Percentiles rank a stretch among this genome's conserved stretches.
These are phyloP conservation scores for Tilletiaria anomala DNA, from an alignment of 1,284 basidiomycete species.

Conservation along the genomic window DNA sequence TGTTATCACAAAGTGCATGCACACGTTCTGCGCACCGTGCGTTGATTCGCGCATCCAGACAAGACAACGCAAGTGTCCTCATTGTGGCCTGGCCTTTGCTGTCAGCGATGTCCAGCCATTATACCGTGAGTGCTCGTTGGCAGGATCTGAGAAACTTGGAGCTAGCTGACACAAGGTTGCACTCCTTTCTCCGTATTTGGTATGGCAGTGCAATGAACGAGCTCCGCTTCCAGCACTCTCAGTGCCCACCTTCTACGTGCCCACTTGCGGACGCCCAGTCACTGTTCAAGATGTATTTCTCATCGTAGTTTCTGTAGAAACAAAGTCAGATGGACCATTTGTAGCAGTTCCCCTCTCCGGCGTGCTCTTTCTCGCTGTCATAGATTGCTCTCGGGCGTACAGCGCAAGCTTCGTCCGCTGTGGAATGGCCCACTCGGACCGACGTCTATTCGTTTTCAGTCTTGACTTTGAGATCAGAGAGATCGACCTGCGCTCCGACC, in stretches of 20 bases:
- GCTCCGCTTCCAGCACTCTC: too few species aligned
- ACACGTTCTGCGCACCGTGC: slow-evolving; percentile 78
- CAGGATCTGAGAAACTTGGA: not conserved
- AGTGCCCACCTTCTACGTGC: too few species aligned
- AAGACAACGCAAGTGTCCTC: slow-evolving; percentile 88
- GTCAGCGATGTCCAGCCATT: slow-evolving; percentile 72
- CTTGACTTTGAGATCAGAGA: slow-evolving; percentile 32
- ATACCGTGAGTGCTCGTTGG: slow-evolving; percentile 45
- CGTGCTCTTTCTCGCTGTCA: too few species aligned
- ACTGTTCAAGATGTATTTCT: too few species aligned
- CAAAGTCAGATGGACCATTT: too few species aligned
- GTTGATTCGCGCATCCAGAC: slow-evolving; percentile 75
- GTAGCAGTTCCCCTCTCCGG: too few species aligned
- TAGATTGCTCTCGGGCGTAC: too few species aligned
- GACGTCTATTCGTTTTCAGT: slow-evolving; percentile 11
- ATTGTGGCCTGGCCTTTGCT: slow-evolving; percentile 71
- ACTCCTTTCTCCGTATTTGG: too few species aligned
- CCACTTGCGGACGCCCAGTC: too few species aligned
- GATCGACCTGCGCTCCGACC: slow-evolving; percentile 21
- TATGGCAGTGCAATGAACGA: not conserved
- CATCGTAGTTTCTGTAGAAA: too few species aligned
- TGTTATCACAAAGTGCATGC: slow-evolving; percentile 83
- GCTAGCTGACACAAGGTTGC: not conserved
- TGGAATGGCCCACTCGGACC: too few species aligned
- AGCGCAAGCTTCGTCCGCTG: too few species aligned